Conservation (phyloP, 495 filamentous ascomycete species). For the Tuber magnatum region DNA sequence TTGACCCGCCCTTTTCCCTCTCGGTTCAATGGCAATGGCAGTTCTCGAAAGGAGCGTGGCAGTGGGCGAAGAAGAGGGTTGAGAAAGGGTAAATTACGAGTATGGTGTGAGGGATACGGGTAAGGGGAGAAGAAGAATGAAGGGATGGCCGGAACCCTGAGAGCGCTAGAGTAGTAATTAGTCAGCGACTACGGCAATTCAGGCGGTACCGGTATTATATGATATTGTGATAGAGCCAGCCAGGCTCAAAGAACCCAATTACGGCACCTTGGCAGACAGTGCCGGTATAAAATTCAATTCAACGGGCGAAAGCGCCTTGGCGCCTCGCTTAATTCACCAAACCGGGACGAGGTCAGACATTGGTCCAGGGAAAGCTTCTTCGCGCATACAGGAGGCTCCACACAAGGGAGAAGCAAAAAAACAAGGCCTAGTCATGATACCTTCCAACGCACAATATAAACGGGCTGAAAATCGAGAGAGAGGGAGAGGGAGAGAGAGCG, state of each 20-base stretch:
- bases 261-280: too few relatives aligned
- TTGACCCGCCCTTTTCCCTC: not conserved
- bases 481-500: not conserved
- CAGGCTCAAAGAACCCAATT: too few relatives aligned
- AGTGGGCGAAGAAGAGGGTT: not conserved
- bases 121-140: not conserved
- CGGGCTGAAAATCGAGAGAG: not conserved
- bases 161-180: too few relatives aligned
- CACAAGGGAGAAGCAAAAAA: too few relatives aligned
- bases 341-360: not conserved
- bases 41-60: not conserved
- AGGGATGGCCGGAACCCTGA: too few relatives aligned
- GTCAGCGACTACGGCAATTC: too few relatives aligned
- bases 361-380: not conserved
- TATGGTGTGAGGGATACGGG: too few relatives aligned
- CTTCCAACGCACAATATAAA: not conserved
- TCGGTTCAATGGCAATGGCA: not conserved
- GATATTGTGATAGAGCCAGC: too few relatives aligned
- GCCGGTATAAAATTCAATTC: too few relatives aligned
- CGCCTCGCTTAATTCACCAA: constrained; percentile 5
- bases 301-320: not conserved
- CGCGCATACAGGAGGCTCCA: not conserved
- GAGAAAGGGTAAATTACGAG: not conserved
- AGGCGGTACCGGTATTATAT: too few relatives aligned
- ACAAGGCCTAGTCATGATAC: too few relatives aligned